These are phyloP conservation scores for Moricandia arvensis DNA, from an alignment of 345 rosid genomes.

Conservation along the genomic window DNA sequence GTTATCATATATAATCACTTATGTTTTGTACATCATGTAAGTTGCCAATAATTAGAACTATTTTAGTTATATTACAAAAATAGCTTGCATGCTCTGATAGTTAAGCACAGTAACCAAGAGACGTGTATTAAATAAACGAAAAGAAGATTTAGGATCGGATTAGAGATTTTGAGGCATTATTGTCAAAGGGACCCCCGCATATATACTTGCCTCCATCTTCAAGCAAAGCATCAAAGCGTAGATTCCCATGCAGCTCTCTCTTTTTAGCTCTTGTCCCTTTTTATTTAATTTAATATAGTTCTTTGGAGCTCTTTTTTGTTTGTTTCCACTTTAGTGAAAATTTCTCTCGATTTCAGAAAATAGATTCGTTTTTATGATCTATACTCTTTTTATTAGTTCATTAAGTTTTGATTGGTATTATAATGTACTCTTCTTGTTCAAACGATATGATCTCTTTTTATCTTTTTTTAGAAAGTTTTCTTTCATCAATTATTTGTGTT, in stretches of 20 bases:
- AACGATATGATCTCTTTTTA: background rate
- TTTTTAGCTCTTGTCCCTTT: background rate
- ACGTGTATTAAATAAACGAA: slow-evolving; percentile 19
- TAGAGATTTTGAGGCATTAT: slow-evolving; percentile 29
- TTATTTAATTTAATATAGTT: background rate
- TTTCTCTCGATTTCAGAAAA: slow-evolving; percentile 27
- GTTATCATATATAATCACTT: background rate
- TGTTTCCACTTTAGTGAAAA: slow-evolving; percentile 31
- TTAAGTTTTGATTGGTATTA: background rate
- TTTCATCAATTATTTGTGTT: background rate
- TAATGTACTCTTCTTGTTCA: background rate
- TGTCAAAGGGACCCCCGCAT: slow-evolving; percentile 39
- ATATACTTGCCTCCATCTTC: slow-evolving; percentile 40
- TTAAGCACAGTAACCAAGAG: slow-evolving; percentile 5
- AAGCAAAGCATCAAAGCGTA: slow-evolving; percentile 42
- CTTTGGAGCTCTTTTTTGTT: slow-evolving; percentile 25
- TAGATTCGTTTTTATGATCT: slow-evolving; percentile 30
- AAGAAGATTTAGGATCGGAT: slow-evolving; percentile 24
- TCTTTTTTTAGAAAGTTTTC: background rate
- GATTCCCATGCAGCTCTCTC: slow-evolving; percentile 37
- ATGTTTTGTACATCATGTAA: background rate
- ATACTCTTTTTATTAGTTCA: background rate
- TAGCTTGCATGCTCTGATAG: background rate
- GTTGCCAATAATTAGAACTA: background rate
- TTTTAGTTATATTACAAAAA: background rate